These are phyloP conservation scores for Cyberlindnera lachancei DNA, from an alignment of 805 yeast species.

Conservation along the genomic window DNA sequence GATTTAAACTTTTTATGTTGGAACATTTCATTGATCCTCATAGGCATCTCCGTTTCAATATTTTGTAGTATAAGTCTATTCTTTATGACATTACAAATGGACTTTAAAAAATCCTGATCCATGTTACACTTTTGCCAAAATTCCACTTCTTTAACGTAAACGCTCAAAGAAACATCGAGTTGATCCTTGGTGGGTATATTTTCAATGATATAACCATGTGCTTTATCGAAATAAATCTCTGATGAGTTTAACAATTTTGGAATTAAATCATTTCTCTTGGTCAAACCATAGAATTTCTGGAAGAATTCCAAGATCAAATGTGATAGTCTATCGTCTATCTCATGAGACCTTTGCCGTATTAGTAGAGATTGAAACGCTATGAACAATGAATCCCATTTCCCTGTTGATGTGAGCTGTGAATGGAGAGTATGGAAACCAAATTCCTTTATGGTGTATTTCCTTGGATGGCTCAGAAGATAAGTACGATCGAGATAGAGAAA, in stretches of 20 bases:
- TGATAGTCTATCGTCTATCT: background rate
- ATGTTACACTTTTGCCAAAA: constrained; percentile 10
- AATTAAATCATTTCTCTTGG: constrained; percentile 5
- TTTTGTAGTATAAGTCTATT: constrained; percentile 6
- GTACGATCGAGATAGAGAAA: constrained; percentile 20
- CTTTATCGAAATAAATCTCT: constrained; percentile 2
- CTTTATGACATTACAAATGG: constrained; percentile 2
- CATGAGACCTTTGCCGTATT: constrained; percentile 3
- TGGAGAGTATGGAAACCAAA: constrained; percentile 7
- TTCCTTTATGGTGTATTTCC: constrained; percentile 13
- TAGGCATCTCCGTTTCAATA: constrained; percentile 3
- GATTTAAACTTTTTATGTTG: constrained; percentile 3
- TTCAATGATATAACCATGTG: constrained; percentile 3
- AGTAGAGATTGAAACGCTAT: constrained; percentile 2
- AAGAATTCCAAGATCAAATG: constrained; percentile 3
- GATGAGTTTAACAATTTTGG: constrained; percentile 1
- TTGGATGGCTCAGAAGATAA: constrained; percentile 20
- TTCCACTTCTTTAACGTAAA: constrained; percentile 5
- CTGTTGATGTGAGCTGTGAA: constrained; percentile 5
- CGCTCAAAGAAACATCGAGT: constrained; percentile 4
- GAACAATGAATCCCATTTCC: constrained; percentile 5
- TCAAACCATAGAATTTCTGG: constrained; percentile 2
- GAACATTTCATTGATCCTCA: constrained; percentile 10
- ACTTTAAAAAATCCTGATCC: background rate
- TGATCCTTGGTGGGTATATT: background rate